Conservation (phyloP, 106 monocot species). For the Apostasia shenzhenica region DNA sequence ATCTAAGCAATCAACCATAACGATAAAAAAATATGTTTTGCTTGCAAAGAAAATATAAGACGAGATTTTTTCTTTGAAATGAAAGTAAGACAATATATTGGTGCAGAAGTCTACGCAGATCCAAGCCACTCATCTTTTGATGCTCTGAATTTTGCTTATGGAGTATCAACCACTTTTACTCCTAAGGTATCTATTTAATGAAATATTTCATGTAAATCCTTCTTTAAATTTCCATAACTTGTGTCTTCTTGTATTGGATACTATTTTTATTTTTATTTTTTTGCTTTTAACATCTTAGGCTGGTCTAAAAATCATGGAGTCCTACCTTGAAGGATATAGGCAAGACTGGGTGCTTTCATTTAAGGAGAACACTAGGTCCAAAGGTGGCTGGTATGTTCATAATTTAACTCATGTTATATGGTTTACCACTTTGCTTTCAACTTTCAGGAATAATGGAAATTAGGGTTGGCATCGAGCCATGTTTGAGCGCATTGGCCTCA, state of each 20-base stretch:
- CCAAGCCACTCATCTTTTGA: constrained; percentile 76
- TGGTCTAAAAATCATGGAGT: constrained; percentile 80
- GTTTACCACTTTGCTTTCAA: not conserved
- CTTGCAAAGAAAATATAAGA: too few species aligned
- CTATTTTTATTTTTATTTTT: not conserved
- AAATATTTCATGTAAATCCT: not conserved
- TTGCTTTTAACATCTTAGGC: constrained; percentile 35
- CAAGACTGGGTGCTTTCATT: constrained; percentile 94
- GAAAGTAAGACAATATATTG: too few species aligned
- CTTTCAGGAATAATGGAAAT: not conserved
- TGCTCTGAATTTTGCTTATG: constrained; percentile 80
- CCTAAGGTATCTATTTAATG: constrained; percentile 38
- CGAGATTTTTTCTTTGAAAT: too few species aligned
- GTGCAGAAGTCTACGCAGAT: constrained; percentile 95
- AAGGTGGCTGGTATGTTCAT: constrained; percentile 75
- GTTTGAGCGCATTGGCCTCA: too few species aligned
- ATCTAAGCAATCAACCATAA: too few species aligned
- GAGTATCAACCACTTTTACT: constrained; percentile 66
- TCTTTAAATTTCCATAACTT: not conserved
- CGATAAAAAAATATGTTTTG: too few species aligned
- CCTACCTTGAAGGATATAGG: constrained; percentile 90
- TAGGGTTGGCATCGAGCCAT: too few species aligned
- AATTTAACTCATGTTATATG: not conserved
- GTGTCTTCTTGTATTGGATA: not conserved
- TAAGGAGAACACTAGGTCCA: constrained; percentile 59